Base-by-base conservation (phyloP, 2,329 filamentous ascomycete genomes). In the Botrytis squamosa region DNA sequence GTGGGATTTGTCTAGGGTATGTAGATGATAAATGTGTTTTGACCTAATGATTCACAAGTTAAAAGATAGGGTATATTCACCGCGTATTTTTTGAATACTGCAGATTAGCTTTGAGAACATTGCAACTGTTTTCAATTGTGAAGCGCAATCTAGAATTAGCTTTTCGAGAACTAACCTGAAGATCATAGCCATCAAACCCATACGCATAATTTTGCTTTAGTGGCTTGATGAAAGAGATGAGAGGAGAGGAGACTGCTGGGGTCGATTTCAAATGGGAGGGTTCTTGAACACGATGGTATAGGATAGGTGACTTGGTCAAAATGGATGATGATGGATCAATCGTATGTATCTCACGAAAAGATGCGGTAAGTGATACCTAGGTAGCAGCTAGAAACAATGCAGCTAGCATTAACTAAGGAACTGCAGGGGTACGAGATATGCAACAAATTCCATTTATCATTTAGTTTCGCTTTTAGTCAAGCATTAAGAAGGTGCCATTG, bases 341-440 rank as follows among this genome's bases (percentile, higher is more conserved):
- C 60, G 80, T 85, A 12, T 90, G 88, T 75, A 83, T 90, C 59
- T 89, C 90, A 25, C 85, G 91, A 69, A 90, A 89, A 76, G 90
- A 92, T 77, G 87, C 86, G 33, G 59, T 71, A 49, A 5, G 44
- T 71, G 6, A 20, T 40, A 29, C 29, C 29, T 29, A 29, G 29
- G 29, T 29, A 38, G 18, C 25, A 52, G 49, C 49, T 25, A n/a
- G 49, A n/a, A 52, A 14, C 25, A 52, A 14, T 52, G 49, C 25
- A 14, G 3, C 10, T 52, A 18, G 25, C 3, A 14, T n/a, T 4
- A n/a, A 12, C 10, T n/a, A n/a, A 52, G 16, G 10, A n/a, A 5
- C 25, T 12, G 10, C 49, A 52, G 25, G 25, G 25, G 49, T 52
- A 52, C 12, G 25, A n/a, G 49, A n/a, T 52, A 52, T 52, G 49